Percentiles rank a stretch among this genome's conserved stretches.
These are phyloP conservation scores for Dissophora ornata DNA, from an alignment of 192 early-diverging fungal genomes.

Conservation along the genomic window DNA sequence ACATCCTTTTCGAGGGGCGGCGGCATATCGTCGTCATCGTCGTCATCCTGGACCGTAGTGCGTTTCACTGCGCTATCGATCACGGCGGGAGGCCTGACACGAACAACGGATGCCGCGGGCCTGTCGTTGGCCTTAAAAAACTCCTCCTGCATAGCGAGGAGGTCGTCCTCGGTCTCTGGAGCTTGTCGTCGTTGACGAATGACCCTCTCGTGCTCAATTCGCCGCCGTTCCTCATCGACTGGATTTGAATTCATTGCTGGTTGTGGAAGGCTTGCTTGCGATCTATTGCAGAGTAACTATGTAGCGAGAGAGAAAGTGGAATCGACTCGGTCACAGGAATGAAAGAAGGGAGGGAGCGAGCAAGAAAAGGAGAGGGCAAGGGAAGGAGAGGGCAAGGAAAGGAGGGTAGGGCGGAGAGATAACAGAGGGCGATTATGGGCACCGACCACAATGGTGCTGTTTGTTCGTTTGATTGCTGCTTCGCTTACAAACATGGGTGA, in stretches of 20 bases:
- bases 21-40: constrained; percentile 30
- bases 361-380: too few relatives aligned
- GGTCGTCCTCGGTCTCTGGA: constrained; percentile 59
- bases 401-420: too few relatives aligned
- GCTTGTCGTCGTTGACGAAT: constrained; percentile 28
- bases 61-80: constrained; percentile 7
- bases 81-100: constrained; percentile 41
- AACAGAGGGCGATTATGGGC: too few relatives aligned
- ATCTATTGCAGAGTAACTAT: too few relatives aligned
- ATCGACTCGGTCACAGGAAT: too few relatives aligned
- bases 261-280: too few relatives aligned
- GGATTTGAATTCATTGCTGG: constrained; percentile 3
- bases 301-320: too few relatives aligned
- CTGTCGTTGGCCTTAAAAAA: constrained; percentile 53
- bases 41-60: constrained; percentile 15
- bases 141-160: constrained; percentile 61
- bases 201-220: constrained; percentile 29
- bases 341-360: too few relatives aligned
- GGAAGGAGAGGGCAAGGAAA: too few relatives aligned
- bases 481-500: too few relatives aligned
- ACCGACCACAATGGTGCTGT: too few relatives aligned
- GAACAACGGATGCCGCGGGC: constrained; percentile 56
- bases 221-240: constrained; percentile 11
- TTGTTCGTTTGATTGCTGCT: too few relatives aligned
- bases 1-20: constrained; percentile 43